Evolutionary conservation across 805 yeast species (phyloP), one percentile per base, ranked within the genome.

Genomic region (Kluyveromyces aestuarii): DNA sequence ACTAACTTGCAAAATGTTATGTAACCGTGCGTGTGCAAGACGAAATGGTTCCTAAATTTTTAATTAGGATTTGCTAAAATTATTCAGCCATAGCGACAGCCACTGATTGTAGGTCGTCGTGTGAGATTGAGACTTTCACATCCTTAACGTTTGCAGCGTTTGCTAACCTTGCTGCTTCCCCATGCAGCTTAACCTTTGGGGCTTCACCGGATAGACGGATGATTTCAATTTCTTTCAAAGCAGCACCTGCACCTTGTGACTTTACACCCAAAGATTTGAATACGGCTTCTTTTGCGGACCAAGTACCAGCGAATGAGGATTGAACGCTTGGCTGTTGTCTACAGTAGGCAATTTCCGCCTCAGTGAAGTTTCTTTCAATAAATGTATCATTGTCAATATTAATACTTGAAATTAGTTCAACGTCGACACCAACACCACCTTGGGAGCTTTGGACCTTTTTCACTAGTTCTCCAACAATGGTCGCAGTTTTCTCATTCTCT

Each of bases 211-310:
- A 67, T 55, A 77, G 82, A 61, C 91, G 83, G 27, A 73, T 59
- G 60, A 93, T 87, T 72, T 91, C 98, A 69, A 93, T 95, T 52
- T 88, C 96, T 66, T 77, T 80, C 72, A 93, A 77, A 35, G 95
- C 75, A 37, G 99, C 98, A 52, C 98, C 99, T 14, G 91, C 96
- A 51, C 99, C 99, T 64, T 82, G 79, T 43, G 95, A 81, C 62
- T 79, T 77, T 53, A 87, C 95, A 52, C 93, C 90, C 63, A 93
- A 75, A 17, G 96, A 87, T 74, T 93, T 93, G 82, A 93, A 93
- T 36, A 90, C 97, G 40, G 99, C 99, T 73, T 93, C 99, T 72
- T 93, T 93, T 41, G 99, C 99, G 30, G 96, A 87, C 99, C 99
- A 93, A 41, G 95, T 85, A 44, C 99, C 99, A 27, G 99, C 89